Evolutionary conservation across 345 rosid genomes (phyloP).

Genomic region (Clarkia xantiana): DNA sequence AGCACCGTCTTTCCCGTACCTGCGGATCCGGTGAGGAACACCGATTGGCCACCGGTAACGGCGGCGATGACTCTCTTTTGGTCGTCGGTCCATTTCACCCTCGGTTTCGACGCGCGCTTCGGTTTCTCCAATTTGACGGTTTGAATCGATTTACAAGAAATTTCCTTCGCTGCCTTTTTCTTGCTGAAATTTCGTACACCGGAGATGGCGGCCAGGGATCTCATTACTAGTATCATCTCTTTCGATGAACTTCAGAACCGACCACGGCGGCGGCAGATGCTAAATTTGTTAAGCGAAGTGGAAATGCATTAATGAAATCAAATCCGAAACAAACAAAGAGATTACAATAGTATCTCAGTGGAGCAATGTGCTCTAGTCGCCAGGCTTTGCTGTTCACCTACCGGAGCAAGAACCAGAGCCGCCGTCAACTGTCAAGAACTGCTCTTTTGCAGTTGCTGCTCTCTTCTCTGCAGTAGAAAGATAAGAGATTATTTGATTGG

Average conservation of each 20-base stretch:
- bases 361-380: no score
- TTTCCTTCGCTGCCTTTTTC: conserved; percentile 1
- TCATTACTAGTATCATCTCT: conserved; percentile 4
- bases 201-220: conserved; percentile 6
- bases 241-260: neutral
- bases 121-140: neutral
- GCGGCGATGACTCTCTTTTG: conserved; percentile 14
- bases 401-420: no score
- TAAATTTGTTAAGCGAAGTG: neutral
- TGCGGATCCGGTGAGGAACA: conserved; percentile 25
- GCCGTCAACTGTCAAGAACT: no score
- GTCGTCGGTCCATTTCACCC: conserved; percentile 20
- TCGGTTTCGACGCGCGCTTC: conserved; percentile 5
- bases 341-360: no score
- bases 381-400: no score
- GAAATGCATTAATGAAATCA: neutral
- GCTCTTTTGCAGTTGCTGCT: no score
- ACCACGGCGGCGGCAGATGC: neutral
- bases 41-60: conserved; percentile 10
- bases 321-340: neutral
- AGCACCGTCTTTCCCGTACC: conserved; percentile 26
- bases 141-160: no score
- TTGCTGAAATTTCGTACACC: conserved; percentile 12
- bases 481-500: no score
- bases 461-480: no score